Evolutionary conservation across 2,329 filamentous ascomycete species (phyloP).

Genomic region (Karstenula rhodostoma): DNA sequence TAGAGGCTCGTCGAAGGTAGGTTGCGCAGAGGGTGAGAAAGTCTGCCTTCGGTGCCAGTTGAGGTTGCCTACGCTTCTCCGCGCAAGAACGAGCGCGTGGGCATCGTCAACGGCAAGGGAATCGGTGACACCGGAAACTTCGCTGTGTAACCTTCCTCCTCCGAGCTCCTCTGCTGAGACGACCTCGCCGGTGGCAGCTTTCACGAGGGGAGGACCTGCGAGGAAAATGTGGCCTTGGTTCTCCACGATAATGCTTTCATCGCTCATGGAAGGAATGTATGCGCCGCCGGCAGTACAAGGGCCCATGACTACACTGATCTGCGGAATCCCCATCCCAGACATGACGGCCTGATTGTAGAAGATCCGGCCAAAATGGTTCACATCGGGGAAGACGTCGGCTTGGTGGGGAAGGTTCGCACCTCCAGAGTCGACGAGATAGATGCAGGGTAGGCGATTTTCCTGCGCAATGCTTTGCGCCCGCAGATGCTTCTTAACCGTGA

Average conservation of each 20-base stretch:
- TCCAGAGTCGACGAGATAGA: slow-evolving; percentile 96
- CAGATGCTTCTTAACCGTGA: slow-evolving; percentile 97
- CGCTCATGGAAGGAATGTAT: slow-evolving; percentile 96
- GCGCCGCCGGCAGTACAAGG: slow-evolving; percentile 95
- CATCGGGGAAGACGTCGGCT: slow-evolving; percentile 93
- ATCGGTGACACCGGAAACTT: slow-evolving; percentile 91
- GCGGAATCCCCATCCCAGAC: slow-evolving; percentile 87
- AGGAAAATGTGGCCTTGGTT: slow-evolving; percentile 98
- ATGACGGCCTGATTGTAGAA: slow-evolving; percentile 98
- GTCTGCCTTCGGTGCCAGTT: slow-evolving; percentile 75
- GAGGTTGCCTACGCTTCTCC: slow-evolving; percentile 84
- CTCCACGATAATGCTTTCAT: slow-evolving; percentile 95
- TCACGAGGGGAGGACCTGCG: slow-evolving; percentile 91
- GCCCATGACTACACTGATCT: slow-evolving; percentile 96
- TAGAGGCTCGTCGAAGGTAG: slow-evolving; percentile 74
- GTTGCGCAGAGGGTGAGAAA: slow-evolving; percentile 39
- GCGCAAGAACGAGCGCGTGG: slow-evolving; percentile 85
- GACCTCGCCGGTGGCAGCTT: slow-evolving; percentile 92
- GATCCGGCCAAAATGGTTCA: slow-evolving; percentile 94
- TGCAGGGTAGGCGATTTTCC: slow-evolving; percentile 83
- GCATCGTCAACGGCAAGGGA: slow-evolving; percentile 95
- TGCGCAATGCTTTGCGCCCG: slow-evolving; percentile 89
- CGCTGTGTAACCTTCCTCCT: slow-evolving; percentile 87
- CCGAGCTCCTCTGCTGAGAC: slow-evolving; percentile 91
- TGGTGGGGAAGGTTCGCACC: slow-evolving; percentile 95